Evolutionary conservation across 1,139 yeast species (phyloP).

Genomic region (Candida tunisiensis): DNA sequence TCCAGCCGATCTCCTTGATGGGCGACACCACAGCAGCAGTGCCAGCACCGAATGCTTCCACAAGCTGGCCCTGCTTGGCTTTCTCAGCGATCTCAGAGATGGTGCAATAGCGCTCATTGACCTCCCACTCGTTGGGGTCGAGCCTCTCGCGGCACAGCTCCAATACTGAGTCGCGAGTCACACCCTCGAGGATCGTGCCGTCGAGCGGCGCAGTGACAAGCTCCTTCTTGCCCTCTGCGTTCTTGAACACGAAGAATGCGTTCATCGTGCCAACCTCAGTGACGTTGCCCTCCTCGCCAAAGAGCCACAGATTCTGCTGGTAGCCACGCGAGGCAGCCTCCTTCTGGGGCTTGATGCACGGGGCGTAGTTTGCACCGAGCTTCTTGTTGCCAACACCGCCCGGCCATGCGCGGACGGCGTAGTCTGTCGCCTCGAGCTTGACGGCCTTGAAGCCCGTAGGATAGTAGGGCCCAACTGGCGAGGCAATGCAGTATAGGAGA

Average conservation of each 20-base stretch:
- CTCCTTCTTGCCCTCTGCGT: constrained; percentile 64
- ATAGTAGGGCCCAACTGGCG: constrained; percentile 89
- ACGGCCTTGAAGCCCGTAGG: constrained; percentile 92
- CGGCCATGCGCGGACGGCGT: constrained; percentile 97
- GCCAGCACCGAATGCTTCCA: constrained; percentile 95
- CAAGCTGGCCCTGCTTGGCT: constrained; percentile 62
- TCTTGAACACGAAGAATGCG: constrained; percentile 69
- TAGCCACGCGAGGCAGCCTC: constrained; percentile 81
- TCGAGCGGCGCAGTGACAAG: constrained; percentile 92
- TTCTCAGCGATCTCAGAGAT: constrained; percentile 66
- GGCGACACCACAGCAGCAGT: constrained; percentile 97
- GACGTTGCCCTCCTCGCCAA: constrained; percentile 75
- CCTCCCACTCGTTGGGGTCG: constrained; percentile 55
- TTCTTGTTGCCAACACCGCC: constrained; percentile 95
- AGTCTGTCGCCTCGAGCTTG: constrained; percentile 80
- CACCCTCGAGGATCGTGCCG: constrained; percentile 94
- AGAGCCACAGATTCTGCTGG: constrained; percentile 92
- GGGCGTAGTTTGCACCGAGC: constrained; percentile 96
- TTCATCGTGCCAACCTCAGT: constrained; percentile 99
- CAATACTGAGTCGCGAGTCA: constrained; percentile 82
- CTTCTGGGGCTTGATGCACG: constrained; percentile 77
- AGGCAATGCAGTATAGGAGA: constrained; percentile 65
- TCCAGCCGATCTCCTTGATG: constrained; percentile 71
- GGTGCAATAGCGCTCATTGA: constrained; percentile 69
- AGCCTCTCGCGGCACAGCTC: constrained; percentile 59